Evolutionary conservation across 495 filamentous ascomycete species (phyloP).

Genomic region (Xylaria flabelliformis): DNA sequence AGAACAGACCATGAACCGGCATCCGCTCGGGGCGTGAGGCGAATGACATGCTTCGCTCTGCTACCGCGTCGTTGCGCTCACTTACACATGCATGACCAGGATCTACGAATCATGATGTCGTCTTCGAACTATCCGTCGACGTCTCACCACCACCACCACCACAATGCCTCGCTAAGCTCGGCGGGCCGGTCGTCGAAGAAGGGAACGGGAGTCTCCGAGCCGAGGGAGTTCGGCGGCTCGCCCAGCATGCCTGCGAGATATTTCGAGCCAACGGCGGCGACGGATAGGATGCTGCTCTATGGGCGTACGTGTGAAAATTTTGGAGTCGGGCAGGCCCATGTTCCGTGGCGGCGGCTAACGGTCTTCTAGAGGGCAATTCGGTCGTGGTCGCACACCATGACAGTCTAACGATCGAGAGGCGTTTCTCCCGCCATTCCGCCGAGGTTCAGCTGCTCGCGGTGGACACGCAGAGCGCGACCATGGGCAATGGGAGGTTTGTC

Average conservation of each 20-base stretch:
- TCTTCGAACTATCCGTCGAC: conserved; percentile 46
- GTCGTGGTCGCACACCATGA: conserved; percentile 90
- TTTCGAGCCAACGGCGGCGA: conserved; percentile 86
- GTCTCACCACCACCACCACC: conserved; percentile 55
- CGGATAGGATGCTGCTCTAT: conserved; percentile 85
- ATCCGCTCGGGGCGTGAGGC: not conserved
- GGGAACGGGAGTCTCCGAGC: conserved; percentile 46
- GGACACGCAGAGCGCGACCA: conserved; percentile 90
- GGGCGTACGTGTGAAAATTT: conserved; percentile 52
- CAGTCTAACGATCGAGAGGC: conserved; percentile 84
- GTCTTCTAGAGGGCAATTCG: conserved; percentile 62
- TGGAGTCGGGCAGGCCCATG: not conserved
- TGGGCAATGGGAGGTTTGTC: conserved; percentile 81
- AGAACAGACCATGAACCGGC: conserved; percentile 10
- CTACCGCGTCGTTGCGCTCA: conserved; percentile 17
- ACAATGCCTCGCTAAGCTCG: conserved; percentile 65
- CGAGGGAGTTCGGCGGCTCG: conserved; percentile 58
- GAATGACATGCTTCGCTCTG: conserved; percentile 3
- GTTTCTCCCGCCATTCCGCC: conserved; percentile 84
- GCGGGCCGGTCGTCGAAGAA: conserved; percentile 52
- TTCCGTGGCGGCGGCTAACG: conserved; percentile 18
- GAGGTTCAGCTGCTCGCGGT: conserved; percentile 82
- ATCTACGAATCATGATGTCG: conserved; percentile 51
- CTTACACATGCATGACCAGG: conserved; percentile 34
- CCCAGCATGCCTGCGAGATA: conserved; percentile 61